phyloP scores from a whole-genome alignment of 345 rosid species.

The Pugionium cornutum region DNA sequence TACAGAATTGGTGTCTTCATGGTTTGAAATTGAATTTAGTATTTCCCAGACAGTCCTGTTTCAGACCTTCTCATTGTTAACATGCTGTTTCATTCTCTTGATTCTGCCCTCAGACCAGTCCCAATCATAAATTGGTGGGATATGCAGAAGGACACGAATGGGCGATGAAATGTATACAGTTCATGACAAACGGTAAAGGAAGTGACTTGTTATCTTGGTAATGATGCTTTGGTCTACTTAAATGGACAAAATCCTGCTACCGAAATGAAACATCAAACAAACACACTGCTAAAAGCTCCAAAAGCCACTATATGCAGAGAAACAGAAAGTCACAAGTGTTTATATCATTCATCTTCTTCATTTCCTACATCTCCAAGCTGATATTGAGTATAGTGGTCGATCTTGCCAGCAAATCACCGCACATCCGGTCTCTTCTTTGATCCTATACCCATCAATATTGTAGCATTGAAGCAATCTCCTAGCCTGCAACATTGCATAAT shows the following conservation, averaged over 20 bases:
- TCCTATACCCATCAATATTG: constrained; percentile 68
- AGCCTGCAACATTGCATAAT: constrained; percentile 68
- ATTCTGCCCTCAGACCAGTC: constrained; percentile 55
- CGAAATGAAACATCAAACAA: constrained; percentile 15
- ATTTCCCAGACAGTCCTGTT: background rate
- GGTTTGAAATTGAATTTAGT: constrained; percentile 35
- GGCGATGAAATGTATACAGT: constrained; percentile 75
- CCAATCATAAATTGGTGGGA: constrained; percentile 68
- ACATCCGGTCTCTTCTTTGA: constrained; percentile 76
- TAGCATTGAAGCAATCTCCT: constrained; percentile 69
- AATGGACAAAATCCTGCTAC: constrained; percentile 79
- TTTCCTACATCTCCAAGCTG: constrained; percentile 90
- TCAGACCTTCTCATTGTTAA: background rate
- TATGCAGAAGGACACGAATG: constrained; percentile 74
- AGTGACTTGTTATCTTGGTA: constrained; percentile 52
- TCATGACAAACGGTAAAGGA: constrained; percentile 53
- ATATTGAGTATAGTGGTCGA: constrained; percentile 71
- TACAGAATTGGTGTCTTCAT: constrained; percentile 60
- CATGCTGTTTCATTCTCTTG: background rate
- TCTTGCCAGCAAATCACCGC: constrained; percentile 87
- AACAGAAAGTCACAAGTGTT: constrained; percentile 6
- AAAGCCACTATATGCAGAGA: constrained; percentile 37
- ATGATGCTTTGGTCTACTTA: constrained; percentile 65
- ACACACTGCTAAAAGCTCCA: constrained; percentile 6
- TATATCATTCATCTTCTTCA: constrained; percentile 37